A percentile compares a stretch with the other conserved stretches of the same genome.
Evolutionary conservation across 352 stramenopile genomes (phyloP).

Genomic region (Thalassiosira livingstoniorum): DNA sequence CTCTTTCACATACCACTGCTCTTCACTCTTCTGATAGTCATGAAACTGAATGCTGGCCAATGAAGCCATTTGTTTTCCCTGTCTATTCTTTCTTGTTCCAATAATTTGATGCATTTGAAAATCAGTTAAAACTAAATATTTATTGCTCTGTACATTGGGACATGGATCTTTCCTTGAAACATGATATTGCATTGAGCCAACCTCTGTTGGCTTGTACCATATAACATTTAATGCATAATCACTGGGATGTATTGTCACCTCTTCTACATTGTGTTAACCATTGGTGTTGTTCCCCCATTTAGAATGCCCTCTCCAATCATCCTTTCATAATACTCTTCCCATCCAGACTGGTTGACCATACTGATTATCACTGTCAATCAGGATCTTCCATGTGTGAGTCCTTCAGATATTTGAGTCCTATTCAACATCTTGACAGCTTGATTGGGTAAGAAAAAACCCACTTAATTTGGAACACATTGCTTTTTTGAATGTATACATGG

Average conservation of each 20-base stretch:
- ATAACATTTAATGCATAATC: slow-evolving; percentile 1
- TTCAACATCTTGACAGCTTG: neutral
- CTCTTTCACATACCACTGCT: neutral
- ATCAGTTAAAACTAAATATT: slow-evolving; percentile 1
- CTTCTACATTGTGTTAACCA: neutral
- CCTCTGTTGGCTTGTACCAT: slow-evolving; percentile 13
- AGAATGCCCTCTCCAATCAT: neutral
- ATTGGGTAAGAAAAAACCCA: neutral
- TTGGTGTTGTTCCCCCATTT: neutral
- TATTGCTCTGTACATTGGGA: neutral
- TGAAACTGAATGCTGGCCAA: too few relatives aligned
- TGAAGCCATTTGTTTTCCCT: too few relatives aligned
- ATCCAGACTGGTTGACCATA: slow-evolving; percentile 4
- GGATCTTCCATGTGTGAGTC: neutral
- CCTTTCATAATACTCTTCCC: slow-evolving; percentile 2
- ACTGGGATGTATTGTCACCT: neutral
- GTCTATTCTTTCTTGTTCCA: neutral
- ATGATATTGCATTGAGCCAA: slow-evolving; percentile 7
- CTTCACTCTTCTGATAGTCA: neutral
- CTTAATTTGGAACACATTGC: neutral
- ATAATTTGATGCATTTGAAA: slow-evolving; percentile 27
- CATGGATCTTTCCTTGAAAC: neutral
- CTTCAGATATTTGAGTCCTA: neutral
- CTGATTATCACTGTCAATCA: neutral
- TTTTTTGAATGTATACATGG: neutral